Conservation (phyloP, 2,329 filamentous ascomycete genomes). For the Pseudogymnoascus sp. region DNA sequence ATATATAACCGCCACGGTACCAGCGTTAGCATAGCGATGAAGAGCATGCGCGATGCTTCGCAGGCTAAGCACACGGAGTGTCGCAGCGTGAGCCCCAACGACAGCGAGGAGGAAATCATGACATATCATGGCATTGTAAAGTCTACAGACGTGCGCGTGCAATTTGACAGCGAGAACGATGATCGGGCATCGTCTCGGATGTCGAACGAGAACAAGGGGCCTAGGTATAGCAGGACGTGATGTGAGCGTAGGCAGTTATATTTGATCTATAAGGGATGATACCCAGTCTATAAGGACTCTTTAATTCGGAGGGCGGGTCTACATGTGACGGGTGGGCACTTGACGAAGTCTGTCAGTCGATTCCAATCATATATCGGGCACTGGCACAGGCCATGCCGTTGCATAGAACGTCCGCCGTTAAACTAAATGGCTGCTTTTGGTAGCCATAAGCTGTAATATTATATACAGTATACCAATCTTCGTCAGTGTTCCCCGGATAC, state of each 20-base stretch:
- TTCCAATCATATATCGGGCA: background rate
- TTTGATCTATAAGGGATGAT: background rate
- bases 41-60: background rate
- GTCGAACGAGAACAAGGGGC: background rate
- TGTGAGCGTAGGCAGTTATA: background rate
- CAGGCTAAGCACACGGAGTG: constrained; percentile 24
- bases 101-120: constrained; percentile 33
- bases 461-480: background rate
- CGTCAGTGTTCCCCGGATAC: too few species aligned
- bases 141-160: constrained; percentile 28
- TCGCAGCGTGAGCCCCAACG: constrained; percentile 27
- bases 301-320: background rate
- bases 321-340: background rate
- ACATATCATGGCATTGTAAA: constrained; percentile 33
- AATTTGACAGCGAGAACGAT: constrained; percentile 4
- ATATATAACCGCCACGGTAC: background rate
- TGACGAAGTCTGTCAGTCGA: background rate
- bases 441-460: background rate
- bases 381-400: background rate
- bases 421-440: background rate
- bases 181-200: constrained; percentile 1
- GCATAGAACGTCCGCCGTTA: background rate
- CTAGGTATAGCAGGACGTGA: background rate
- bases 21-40: constrained; percentile 3
- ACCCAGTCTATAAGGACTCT: background rate